Evolutionary conservation across 208 protist species (phyloP).

Genomic region (Trypanosoma congolense): DNA sequence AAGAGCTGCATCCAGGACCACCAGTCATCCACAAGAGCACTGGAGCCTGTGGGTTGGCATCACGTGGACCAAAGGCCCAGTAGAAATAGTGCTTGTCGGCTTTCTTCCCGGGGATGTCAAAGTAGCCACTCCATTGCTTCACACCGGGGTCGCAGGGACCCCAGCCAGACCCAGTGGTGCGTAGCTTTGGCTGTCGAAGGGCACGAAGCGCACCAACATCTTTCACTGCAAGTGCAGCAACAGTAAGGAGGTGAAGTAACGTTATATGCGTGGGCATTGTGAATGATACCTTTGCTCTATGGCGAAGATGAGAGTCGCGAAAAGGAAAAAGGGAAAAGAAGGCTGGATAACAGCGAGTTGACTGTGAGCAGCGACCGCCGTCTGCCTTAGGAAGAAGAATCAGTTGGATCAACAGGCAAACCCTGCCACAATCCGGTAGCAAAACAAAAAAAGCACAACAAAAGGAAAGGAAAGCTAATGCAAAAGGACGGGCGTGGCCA

Average conservation of each 20-base stretch:
- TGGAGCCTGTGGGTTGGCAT: slow-evolving; percentile 42
- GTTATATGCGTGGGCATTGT: neutral
- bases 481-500: too few relatives aligned
- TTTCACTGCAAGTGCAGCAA: neutral
- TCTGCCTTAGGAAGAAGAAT: too few relatives aligned
- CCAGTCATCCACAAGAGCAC: slow-evolving; percentile 89
- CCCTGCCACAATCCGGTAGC: too few relatives aligned
- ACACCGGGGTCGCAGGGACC: slow-evolving; percentile 36
- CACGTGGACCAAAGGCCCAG: slow-evolving; percentile 80
- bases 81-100: slow-evolving; percentile 81
- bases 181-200: neutral
- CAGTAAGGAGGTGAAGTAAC: neutral
- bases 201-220: slow-evolving; percentile 1
- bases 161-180: slow-evolving; percentile 25
- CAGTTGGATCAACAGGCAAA: too few relatives aligned
- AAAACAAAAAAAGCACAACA: too few relatives aligned
- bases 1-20: slow-evolving; percentile 84
- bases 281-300: too few relatives aligned
- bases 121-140: slow-evolving; percentile 71
- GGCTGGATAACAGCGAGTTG: too few relatives aligned
- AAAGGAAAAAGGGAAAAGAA: too few relatives aligned
- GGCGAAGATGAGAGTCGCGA: too few relatives aligned
- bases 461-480: too few relatives aligned
- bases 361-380: too few relatives aligned
- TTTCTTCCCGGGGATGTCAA: slow-evolving; percentile 46